Evolutionary conservation across 2,329 filamentous ascomycete species (phyloP), one percentile per base, ranked within the genome.

Genomic region (Helicocarpus griseus): DNA sequence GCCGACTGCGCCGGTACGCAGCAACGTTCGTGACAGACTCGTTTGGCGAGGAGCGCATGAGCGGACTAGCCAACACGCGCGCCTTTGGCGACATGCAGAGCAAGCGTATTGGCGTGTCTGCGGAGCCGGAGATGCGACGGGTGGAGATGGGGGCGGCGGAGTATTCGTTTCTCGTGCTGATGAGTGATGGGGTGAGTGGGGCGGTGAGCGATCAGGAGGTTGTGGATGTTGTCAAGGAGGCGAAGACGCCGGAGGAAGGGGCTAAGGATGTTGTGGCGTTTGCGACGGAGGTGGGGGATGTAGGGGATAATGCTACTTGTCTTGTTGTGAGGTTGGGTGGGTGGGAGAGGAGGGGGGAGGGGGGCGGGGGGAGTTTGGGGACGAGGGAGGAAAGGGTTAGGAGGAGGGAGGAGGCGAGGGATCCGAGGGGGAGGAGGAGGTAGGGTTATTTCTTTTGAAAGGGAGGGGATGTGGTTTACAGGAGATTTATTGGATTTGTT

Each of bases 31-130:
- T 95, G 17, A 93, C 91, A 0, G 93, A 98, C 70, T 94, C 88
- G 31, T 98, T 98, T 67, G 93, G 93, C 63, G 93, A 98, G 71
- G 90, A 97, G 70, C 89, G 93, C 59, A 93, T 98, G 68, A 84
- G 84, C 13, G 91, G 93, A 0, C 78, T 98, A 0, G 93, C 93
- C 59, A 98, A 98, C 71, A 94, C 88, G 29, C 86, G 93, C 28
- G 80, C 93, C 3, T 97, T 98, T 65, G 93, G 93, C 24, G 93
- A 98, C 72, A 89, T 96, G 71, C 79, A 80, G 31, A 87, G 83
- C 52, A 98, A 98, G 71, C 86, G 91, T 49, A 85, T 97, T 49
- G 93, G 93, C 26, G 91, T 98, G 11, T 90, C 86, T 3, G 93
- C 93, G 1, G 93, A 98, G 69, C 93, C 93, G 0, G 90, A 97